phyloP scores from a whole-genome alignment of 2,329 filamentous ascomycete species.

The Diplocarpon mali region DNA sequence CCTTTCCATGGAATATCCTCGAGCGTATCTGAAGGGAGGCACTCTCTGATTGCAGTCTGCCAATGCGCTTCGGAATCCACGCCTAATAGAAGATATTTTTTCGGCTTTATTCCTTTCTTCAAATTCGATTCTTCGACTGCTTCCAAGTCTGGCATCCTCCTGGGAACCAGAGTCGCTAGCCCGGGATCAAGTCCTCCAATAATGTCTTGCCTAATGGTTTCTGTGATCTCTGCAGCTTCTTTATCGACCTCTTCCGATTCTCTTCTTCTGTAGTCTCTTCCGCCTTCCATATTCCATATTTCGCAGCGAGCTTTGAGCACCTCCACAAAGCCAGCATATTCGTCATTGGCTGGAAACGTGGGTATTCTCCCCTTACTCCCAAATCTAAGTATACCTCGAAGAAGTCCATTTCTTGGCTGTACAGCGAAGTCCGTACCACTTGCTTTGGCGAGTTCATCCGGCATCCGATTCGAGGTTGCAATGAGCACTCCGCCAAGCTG shows the following conservation, averaged over 20 bases:
- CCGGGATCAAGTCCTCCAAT: conserved; percentile 11
- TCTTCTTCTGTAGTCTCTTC: conserved; percentile 56
- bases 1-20: conserved; percentile 33
- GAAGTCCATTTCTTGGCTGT: conserved; percentile 40
- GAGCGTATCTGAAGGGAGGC: conserved; percentile 14
- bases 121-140: conserved; percentile 1
- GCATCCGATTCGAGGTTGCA: conserved; percentile 74
- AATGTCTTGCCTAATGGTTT: conserved; percentile 27
- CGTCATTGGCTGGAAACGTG: conserved; percentile 47
- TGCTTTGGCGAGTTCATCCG: conserved; percentile 68
- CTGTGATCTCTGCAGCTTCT: conserved; percentile 19
- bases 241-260: conserved; percentile 32
- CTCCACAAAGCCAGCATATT: conserved; percentile 67
- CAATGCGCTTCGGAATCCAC: conserved; percentile 17
- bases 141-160: neutral
- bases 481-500: conserved; percentile 71
- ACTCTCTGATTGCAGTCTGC: conserved; percentile 15
- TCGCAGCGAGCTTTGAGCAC: conserved; percentile 69
- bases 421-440: conserved; percentile 54
- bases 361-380: conserved; percentile 25
- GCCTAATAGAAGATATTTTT: conserved; percentile 21
- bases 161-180: neutral
- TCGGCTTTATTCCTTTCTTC: conserved; percentile 13
- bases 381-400: conserved; percentile 38
- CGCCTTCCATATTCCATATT: conserved; percentile 74